Percentiles rank a stretch among this genome's conserved stretches.
These are phyloP conservation scores for Schwanniomyces yamadae DNA, from an alignment of 805 yeast species.

Conservation along the genomic window DNA sequence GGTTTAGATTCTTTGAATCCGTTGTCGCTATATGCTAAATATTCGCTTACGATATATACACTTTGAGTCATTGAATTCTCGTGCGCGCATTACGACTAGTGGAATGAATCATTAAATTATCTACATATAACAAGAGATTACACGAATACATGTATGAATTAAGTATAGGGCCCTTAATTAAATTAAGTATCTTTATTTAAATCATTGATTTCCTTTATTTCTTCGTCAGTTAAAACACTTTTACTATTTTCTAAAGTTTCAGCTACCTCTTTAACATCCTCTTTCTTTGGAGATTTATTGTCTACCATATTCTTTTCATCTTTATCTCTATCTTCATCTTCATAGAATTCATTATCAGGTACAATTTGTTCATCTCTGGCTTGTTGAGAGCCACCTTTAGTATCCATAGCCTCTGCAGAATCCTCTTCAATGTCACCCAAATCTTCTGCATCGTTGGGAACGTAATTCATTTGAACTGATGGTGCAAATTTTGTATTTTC, in stretches of 20 bases:
- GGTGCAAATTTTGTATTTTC: conserved; percentile 95
- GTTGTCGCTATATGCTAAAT: too few species aligned
- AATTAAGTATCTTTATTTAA: conserved; percentile 20
- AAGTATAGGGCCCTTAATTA: too few species aligned
- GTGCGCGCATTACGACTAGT: too few species aligned
- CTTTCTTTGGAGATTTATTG: conserved; percentile 1
- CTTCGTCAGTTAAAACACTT: conserved; percentile 34
- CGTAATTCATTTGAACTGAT: conserved; percentile 89
- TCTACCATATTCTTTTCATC: conserved; percentile 31
- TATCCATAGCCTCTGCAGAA: conserved; percentile 71
- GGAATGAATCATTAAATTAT: too few species aligned
- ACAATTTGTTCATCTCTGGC: conserved; percentile 75
- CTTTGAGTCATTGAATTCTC: too few species aligned
- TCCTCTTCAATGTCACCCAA: conserved; percentile 87
- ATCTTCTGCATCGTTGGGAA: conserved; percentile 87
- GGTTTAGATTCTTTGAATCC: too few species aligned
- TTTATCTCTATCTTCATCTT: conserved; percentile 51
- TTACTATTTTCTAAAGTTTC: conserved; percentile 7
- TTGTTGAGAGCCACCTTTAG: conserved; percentile 85
- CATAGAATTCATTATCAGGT: conserved; percentile 77
- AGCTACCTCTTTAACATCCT: conserved; percentile 2
- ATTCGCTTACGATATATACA: too few species aligned
- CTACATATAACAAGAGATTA: too few species aligned
- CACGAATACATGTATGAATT: too few species aligned
- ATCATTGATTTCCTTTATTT: conserved; percentile 36